phyloP scores from a whole-genome alignment of 306 rosid genomes.

The Cyamopsis tetragonoloba region DNA sequence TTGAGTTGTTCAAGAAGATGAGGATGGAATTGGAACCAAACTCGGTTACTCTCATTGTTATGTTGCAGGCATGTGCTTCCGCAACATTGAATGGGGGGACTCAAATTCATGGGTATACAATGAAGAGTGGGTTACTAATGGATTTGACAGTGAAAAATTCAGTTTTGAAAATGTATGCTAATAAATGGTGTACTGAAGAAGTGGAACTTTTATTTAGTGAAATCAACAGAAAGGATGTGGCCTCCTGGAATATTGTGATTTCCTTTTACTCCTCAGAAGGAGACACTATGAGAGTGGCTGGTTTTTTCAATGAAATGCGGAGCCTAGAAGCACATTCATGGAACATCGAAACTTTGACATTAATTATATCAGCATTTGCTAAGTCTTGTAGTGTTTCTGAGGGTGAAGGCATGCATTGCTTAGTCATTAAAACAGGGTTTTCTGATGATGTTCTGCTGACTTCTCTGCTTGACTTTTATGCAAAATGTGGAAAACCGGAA shows the following conservation, averaged over 20 bases:
- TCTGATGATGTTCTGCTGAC: constrained; percentile 42
- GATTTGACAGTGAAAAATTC: constrained; percentile 43
- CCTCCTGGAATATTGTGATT: constrained; percentile 47
- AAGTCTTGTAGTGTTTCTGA: constrained; percentile 34
- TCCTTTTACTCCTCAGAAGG: constrained; percentile 34
- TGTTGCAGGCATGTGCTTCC: constrained; percentile 41
- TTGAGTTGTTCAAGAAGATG: constrained; percentile 36
- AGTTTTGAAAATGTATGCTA: constrained; percentile 45
- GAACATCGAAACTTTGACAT: constrained; percentile 39
- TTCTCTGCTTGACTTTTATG: constrained; percentile 49
- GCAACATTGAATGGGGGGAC: constrained; percentile 21
- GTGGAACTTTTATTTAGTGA: constrained; percentile 43
- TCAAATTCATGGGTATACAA: constrained; percentile 43
- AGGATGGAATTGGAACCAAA: constrained; percentile 44
- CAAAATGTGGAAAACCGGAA: constrained; percentile 42
- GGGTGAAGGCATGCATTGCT: constrained; percentile 42
- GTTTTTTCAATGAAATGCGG: constrained; percentile 34
- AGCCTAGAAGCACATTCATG: constrained; percentile 10
- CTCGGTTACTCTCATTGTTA: constrained; percentile 40
- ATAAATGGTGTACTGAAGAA: constrained; percentile 17
- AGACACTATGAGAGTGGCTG: constrained; percentile 28
- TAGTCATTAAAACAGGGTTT: constrained; percentile 44
- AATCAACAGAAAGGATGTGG: constrained; percentile 33
- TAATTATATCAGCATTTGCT: constrained; percentile 42
- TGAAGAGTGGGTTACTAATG: constrained; percentile 39